Percentiles rank a stretch among this genome's conserved stretches.
These are phyloP conservation scores for Blastobotrys attinorum DNA, from an alignment of 805 yeast species.

Conservation along the genomic window DNA sequence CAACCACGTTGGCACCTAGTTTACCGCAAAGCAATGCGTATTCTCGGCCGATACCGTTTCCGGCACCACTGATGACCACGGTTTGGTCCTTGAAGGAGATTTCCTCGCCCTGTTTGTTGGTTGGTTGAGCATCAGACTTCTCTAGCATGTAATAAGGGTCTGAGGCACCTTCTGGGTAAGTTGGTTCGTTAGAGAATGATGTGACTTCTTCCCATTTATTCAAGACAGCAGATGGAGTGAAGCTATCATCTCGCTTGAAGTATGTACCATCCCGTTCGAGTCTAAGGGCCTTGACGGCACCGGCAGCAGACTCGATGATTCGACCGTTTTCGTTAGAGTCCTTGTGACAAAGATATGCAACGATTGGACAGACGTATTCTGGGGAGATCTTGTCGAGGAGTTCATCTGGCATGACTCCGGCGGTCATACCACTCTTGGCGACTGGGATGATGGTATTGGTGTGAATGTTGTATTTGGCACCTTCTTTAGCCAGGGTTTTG, in stretches of 20 bases:
- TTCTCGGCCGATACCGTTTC: conserved; percentile 87
- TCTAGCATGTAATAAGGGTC: conserved; percentile 60
- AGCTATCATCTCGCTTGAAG: conserved; percentile 67
- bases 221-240: conserved; percentile 81
- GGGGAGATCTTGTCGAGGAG: conserved; percentile 74
- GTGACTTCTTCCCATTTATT: conserved; percentile 54
- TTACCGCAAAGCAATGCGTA: conserved; percentile 80
- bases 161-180: conserved; percentile 63
- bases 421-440: conserved; percentile 96
- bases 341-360: conserved; percentile 69
- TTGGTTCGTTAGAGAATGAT: conserved; percentile 48
- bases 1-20: conserved; percentile 92
- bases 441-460: conserved; percentile 89
- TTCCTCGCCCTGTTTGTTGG: conserved; percentile 50
- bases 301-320: conserved; percentile 90
- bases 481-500: conserved; percentile 94
- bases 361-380: conserved; percentile 87
- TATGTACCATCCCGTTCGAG: conserved; percentile 93
- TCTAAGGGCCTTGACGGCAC: conserved; percentile 81
- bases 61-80: conserved; percentile 90
- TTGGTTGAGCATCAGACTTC: conserved; percentile 43
- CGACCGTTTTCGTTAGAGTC: conserved; percentile 57
- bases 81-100: conserved; percentile 73
- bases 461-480: conserved; percentile 70
- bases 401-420: conserved; percentile 77